Percentiles rank a stretch among this genome's conserved stretches.
Evolutionary conservation across 2,329 filamentous ascomycete species (phyloP).

Genomic region (Aspergillus costaricaensis): DNA sequence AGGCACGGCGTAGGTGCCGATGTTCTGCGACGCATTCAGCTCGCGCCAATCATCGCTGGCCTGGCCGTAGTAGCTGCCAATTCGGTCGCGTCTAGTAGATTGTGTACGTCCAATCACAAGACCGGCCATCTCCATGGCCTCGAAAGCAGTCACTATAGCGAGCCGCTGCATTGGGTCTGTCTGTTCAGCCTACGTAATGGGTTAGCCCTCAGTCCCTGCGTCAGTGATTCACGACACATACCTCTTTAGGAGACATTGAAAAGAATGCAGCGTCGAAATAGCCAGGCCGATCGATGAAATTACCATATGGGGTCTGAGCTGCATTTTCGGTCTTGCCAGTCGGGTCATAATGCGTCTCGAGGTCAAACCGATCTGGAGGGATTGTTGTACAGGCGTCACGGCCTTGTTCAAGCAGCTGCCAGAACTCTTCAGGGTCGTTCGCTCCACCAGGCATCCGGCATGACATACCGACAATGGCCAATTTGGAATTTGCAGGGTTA

Average conservation of each 20-base stretch:
- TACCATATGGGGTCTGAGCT: conserved; percentile 69
- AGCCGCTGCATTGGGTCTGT: conserved; percentile 57
- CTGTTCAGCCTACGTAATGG: conserved; percentile 58
- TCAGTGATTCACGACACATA: too few species aligned
- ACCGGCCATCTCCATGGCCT: conserved; percentile 51
- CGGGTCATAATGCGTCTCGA: conserved; percentile 66
- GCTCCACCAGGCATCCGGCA: conserved; percentile 68
- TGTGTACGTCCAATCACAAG: conserved; percentile 59
- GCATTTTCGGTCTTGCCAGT: conserved; percentile 71
- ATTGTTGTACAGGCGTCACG: conserved; percentile 68
- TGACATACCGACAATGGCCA: conserved; percentile 77
- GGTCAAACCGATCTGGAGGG: conserved; percentile 68
- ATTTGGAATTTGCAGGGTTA: conserved; percentile 3
- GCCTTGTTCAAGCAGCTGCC: conserved; percentile 69
- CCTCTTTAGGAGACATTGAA: conserved; percentile 76
- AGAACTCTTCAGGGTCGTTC: conserved; percentile 65
- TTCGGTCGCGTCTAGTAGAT: conserved; percentile 62
- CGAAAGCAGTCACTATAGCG: conserved; percentile 71
- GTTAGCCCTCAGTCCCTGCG: too few species aligned
- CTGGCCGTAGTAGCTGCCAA: conserved; percentile 73
- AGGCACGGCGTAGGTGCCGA: conserved; percentile 68
- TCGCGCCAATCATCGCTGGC: conserved; percentile 69
- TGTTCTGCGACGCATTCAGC: conserved; percentile 69
- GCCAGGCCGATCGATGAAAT: conserved; percentile 70
- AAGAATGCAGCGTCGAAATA: conserved; percentile 69